Base-by-base conservation (phyloP, 2,329 filamentous ascomycete species). In the Penicillium sp. region DNA sequence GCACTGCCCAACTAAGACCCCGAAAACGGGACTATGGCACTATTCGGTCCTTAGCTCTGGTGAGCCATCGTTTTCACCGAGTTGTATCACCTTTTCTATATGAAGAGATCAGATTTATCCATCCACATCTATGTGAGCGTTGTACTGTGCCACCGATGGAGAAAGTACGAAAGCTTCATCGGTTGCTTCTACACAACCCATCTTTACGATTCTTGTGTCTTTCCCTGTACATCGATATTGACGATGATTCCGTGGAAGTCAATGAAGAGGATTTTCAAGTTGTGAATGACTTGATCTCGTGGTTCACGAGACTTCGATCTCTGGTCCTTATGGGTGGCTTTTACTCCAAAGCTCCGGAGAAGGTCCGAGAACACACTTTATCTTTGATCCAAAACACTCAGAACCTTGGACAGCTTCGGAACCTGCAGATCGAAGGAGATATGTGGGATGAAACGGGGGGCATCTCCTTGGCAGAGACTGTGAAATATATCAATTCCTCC, bases 321-420 rank as follows among this genome's bases (percentile, higher is more conserved):
- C 31, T 59, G 13, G 44, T 46, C 2, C 26, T 55, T 10, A 49
- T 45, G 46, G 50, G 57, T 14, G 57, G 52, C 7, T 58, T 54
- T 26, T 50, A 45, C 29, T 45, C 29, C 8, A 35, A 42, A n/a
- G 31, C 42, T 11, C 43, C 50, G 4, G 50, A 45, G 11, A 3
- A 16, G 14, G 31, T 53, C 21, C 50, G 50, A 26, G 21, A 46
- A 16, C 13, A 35, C 16, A 46, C 50, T 1, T 29, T 53, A n/a
- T 31, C 42, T 9, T 37, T 46, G 16, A 35, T 53, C 13, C 25
- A 26, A 23, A 29, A 21, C 14, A 27, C 29, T 10, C 29, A 37
- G n/a, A 19, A 45, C 3, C 50, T 53, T 3, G 31, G 27, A 13
- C 42, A 47, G 16, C 39, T 53, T 1, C 23, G 21, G 39, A 10